Percentiles rank a stretch among this genome's conserved stretches.
phyloP scores from a whole-genome alignment of 805 yeast genomes.

The Candida fluviatilis region DNA sequence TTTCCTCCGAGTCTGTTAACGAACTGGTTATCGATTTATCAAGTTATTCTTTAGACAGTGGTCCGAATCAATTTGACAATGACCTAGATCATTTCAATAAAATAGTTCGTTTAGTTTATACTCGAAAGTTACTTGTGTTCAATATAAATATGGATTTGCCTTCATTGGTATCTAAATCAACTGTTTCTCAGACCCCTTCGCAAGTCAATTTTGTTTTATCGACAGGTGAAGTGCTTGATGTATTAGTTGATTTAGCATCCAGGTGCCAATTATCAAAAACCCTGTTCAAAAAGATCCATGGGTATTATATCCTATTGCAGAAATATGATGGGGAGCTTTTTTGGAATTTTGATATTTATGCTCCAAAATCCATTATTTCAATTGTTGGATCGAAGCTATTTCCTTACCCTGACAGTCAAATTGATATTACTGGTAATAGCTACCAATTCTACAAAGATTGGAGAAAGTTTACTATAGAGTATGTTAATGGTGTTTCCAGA shows the following conservation, averaged over 20 bases:
- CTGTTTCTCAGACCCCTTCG: neutral
- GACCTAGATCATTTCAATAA: neutral
- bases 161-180: neutral
- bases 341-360: constrained; percentile 1
- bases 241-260: neutral
- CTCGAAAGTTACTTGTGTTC: neutral
- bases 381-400: neutral
- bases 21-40: neutral
- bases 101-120: neutral
- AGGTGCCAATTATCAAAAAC: neutral
- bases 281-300: neutral
- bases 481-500: neutral
- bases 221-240: neutral
- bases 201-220: neutral
- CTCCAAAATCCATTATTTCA: neutral
- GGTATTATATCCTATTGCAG: neutral
- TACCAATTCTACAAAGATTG: neutral
- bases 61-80: neutral
- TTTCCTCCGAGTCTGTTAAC: neutral
- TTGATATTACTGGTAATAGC: neutral
- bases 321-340: neutral
- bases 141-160: neutral
- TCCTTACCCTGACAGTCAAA: neutral
- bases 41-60: neutral
- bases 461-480: neutral